Base-by-base conservation (phyloP, 495 filamentous ascomycete genomes). In the Mytilinidion resinicola region DNA sequence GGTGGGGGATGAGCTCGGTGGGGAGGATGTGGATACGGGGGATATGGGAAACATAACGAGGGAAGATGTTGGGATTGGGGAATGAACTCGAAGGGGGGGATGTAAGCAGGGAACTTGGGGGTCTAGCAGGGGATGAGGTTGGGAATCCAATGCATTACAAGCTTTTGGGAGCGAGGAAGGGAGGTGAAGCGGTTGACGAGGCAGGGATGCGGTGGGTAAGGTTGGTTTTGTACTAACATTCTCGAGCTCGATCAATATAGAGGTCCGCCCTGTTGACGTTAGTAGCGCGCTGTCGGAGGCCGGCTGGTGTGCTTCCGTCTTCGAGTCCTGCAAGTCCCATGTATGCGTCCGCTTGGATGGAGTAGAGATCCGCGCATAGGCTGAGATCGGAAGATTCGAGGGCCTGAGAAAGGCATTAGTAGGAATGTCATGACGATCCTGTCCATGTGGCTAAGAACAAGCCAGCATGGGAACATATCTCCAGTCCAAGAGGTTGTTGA, bases 341-440 rank as follows among this genome's bases (percentile, higher is more conserved):
- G 63, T 88, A 80, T 0, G 88, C 86, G 68, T 96, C 91, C 4
- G 85, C 89, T 9, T 95, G 78, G n/a, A 83, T 70, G 17, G 82
- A 83, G 70, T 90, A 93, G 35, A 89, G 77, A 49, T 79, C 77
- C 3, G 82, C 91, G 10, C 79, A 78, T 19, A 90, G 74, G 15
- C 74, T 75, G 11, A 80, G 77, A 51, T 89, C 82, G 57, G 86
- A 86, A 36, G 82, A 81, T 70, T 96, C 90, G 9, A 95, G 76
- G 4, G 88, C 80, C 68, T 72, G 25, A 3, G 46, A 25, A 46
- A 6, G 9, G 46, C 7, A 25, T 9, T 21, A 25, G 21, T 33
- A 49, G 46, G 17, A 14, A 25, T 6, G n/a, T 20, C 25, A 30
- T 30, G 25, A 30, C 25, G 25, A 30, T 6, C 25, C 25, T 30